Conservation (phyloP, 2,329 filamentous ascomycete species). For the Mycosphaerella arachidis region DNA sequence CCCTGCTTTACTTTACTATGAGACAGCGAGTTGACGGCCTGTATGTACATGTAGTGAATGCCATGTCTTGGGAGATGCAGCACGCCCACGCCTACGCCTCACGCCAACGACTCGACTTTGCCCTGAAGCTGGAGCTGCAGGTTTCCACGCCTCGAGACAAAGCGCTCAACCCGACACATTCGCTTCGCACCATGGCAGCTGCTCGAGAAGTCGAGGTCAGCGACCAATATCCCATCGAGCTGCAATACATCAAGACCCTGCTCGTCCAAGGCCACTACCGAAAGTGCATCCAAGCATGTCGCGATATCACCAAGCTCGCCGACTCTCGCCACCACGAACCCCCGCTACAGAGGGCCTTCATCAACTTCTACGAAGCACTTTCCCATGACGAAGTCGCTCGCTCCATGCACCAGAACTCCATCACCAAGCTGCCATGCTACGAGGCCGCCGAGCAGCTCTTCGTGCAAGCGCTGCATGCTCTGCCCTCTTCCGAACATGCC, state of each 20-base stretch:
- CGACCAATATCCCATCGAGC: slow-evolving; percentile 21
- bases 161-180: background rate
- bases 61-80: too few species aligned
- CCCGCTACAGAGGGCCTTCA: slow-evolving; percentile 31
- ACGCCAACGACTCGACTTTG: background rate
- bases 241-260: slow-evolving; percentile 31
- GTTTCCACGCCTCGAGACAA: background rate
- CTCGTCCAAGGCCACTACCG: slow-evolving; percentile 28
- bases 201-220: background rate
- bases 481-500: slow-evolving; percentile 22
- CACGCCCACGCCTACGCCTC: too few species aligned
- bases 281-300: slow-evolving; percentile 31
- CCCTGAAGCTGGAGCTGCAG: background rate
- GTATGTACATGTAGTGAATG: background rate
- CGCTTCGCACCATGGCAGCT: background rate
- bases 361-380: slow-evolving; percentile 46
- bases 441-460: slow-evolving; percentile 40
- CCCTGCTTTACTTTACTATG: background rate
- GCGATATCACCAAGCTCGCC: slow-evolving; percentile 20
- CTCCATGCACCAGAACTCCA: slow-evolving; percentile 44
- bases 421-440: slow-evolving; percentile 41
- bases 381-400: slow-evolving; percentile 46
- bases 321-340: slow-evolving; percentile 3
- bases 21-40: background rate
- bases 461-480: slow-evolving; percentile 22